Evolutionary conservation across 441 rosid species (phyloP), one percentile per base, ranked within the genome.

Genomic region (Daphne laureola): DNA sequence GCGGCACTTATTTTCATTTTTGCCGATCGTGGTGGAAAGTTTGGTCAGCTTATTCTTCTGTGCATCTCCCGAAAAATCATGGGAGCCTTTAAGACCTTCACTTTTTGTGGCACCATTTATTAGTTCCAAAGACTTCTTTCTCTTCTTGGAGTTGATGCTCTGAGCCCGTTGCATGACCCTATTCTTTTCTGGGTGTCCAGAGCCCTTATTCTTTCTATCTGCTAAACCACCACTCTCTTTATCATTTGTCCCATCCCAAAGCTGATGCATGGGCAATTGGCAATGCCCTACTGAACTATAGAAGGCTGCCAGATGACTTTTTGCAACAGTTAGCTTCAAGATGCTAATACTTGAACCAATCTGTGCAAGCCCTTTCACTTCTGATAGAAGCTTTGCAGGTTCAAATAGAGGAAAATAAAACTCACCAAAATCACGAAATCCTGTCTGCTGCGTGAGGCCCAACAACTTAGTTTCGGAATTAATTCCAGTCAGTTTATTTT

Each of bases 261-360:
- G 88, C 43, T 70, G 73, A 52, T 49, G 50, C 68, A 71, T 46
- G 54, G 88, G 79, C 77, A 83, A 59, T 56, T 73, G 75, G 49
- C 59, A 50, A 63, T 80, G 80, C 57, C 96, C 95, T 18, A 50
- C 14, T 47, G 72, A 82, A 67, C 61, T 14, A 67, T 75, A 75
- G 72, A 86, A 87, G 5, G 86, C 82, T 23, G 73, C 74, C 69
- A 87, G 54, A 59, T 72, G 67, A 71, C 57, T 69, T 71, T 70
- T 67, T 57, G 61, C 43, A 42, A 69, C 77, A 46, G 74, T 64
- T 49, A 56, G 62, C 67, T 86, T 93, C 17, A 91, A 82, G 68
- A 71, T 53, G 44, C 74, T 57, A 59, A 71, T 77, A 51, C 58
- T 53, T 26, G 73, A 52, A 62, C 59, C 63, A 59, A 57, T 64